These are phyloP conservation scores for Oryza punctata DNA, from an alignment of 176 grass and related monocot genomes.

Conservation along the genomic window DNA sequence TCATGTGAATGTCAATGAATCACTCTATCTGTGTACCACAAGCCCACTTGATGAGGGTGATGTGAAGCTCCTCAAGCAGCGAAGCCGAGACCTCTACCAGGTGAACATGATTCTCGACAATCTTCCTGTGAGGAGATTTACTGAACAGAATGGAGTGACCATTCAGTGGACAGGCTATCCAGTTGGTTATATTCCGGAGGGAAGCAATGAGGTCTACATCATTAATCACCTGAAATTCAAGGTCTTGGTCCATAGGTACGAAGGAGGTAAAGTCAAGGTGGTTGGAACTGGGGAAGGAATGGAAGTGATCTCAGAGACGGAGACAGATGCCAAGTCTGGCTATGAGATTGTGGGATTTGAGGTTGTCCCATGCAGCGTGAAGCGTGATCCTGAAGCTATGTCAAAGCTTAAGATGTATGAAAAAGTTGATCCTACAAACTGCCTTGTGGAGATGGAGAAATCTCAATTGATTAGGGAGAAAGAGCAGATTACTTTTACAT, in stretches of 20 bases:
- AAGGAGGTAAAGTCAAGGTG: slow-evolving; percentile 71
- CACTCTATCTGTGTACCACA: slow-evolving; percentile 75
- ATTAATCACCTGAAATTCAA: slow-evolving; percentile 94
- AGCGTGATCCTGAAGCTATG: slow-evolving; percentile 59
- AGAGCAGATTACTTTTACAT: slow-evolving; percentile 76
- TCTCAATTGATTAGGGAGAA: slow-evolving; percentile 75
- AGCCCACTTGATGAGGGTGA: slow-evolving; percentile 62
- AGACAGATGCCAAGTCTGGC: slow-evolving; percentile 53
- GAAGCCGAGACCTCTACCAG: slow-evolving; percentile 73
- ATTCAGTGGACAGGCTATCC: slow-evolving; percentile 94
- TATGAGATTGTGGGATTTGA: slow-evolving; percentile 88
- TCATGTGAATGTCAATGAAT: slow-evolving; percentile 68
- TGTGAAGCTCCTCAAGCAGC: slow-evolving; percentile 74
- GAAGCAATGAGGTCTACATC: slow-evolving; percentile 62
- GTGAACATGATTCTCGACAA: slow-evolving; percentile 94
- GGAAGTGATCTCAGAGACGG: slow-evolving; percentile 65
- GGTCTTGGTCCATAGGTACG: slow-evolving; percentile 79
- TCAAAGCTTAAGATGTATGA: slow-evolving; percentile 72
- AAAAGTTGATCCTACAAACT: slow-evolving; percentile 60
- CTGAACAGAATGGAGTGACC: slow-evolving; percentile 73
- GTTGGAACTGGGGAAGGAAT: slow-evolving; percentile 79
- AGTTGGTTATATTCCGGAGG: slow-evolving; percentile 70
- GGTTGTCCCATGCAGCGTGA: slow-evolving; percentile 81
- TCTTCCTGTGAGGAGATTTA: slow-evolving; percentile 82
- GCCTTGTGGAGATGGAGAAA: slow-evolving; percentile 68